Percentiles rank a stretch among this genome's conserved stretches.
These are phyloP conservation scores for Coemansia sp. DNA, from an alignment of 192 early-diverging fungal genomes.

Conservation along the genomic window DNA sequence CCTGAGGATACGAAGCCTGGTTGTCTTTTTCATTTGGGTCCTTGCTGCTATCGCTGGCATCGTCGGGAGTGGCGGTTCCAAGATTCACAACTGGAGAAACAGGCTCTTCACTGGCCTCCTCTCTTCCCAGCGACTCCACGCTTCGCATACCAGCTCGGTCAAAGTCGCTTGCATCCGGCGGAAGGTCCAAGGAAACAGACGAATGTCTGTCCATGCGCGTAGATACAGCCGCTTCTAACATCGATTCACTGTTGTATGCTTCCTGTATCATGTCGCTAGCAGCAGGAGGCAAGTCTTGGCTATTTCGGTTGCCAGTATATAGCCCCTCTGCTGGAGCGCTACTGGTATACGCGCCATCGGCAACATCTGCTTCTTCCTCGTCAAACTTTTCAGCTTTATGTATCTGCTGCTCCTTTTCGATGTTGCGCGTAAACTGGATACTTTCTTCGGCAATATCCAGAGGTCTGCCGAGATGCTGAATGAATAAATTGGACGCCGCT, in stretches of 20 bases:
- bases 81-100: conserved; percentile 43
- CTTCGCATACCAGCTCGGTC: conserved; percentile 31
- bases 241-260: not conserved
- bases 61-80: conserved; percentile 22
- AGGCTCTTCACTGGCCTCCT: not conserved
- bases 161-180: conserved; percentile 23
- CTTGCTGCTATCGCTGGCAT: not conserved
- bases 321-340: not conserved
- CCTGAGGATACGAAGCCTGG: not conserved
- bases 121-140: conserved; percentile 44
- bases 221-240: not conserved
- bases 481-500: conserved; percentile 37
- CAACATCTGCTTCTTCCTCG: not conserved
- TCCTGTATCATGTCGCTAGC: not conserved
- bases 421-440: conserved; percentile 5
- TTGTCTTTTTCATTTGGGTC: not conserved
- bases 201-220: not conserved
- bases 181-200: conserved; percentile 18
- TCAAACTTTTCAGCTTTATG: not conserved
- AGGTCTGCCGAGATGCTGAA: conserved; percentile 32
- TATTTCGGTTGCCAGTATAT: not conserved
- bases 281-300: not conserved
- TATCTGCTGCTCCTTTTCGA: not conserved
- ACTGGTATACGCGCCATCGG: not conserved
- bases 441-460: conserved; percentile 25